Evolutionary conservation across 495 filamentous ascomycete genomes (phyloP), one percentile per base, ranked within the genome.

Genomic region (Xylaria sp.): DNA sequence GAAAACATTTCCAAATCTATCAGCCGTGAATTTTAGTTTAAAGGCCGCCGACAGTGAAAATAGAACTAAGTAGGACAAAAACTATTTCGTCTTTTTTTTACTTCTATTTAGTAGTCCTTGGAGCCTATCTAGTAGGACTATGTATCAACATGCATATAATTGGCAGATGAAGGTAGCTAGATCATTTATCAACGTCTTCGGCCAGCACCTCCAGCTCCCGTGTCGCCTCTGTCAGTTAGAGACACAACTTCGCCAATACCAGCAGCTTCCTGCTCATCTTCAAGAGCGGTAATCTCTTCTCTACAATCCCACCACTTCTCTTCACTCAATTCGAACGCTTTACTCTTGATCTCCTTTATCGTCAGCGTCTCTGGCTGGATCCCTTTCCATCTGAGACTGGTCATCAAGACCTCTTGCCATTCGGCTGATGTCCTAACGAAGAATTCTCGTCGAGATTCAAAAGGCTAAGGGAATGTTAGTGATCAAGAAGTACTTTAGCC

Each of bases 281-380:
- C 96, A 72, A 98, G 83, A 9, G 90, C 92, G 69, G 90, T 92
- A 71, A 99, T 92, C 82, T 99, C 96, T 81, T 99, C 96, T 74
- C 96, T 86, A 78, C 93, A 95, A 84, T 97, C 96, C 96, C 96
- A 99, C 96, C 96, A 99, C 77, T 95, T 97, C 79, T 93, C 93
- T 82, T 99, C 96, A 52, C 93, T 93, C 68, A 91, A 84, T 73
- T 92, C 89, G 78, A 98, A 99, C 3, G 95, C 96, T 61, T 88
- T 89, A 72, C 94, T 92, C 75, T 95, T 93, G 70, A 98, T 86
- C 83, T 98, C 96, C 84, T 99, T 99, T 73, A 97, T 83, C 5
- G 88, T 86, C 71, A 89, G 80, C n/a, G 84, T 83, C 80, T 92
- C 92, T 11, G 84, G 81, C 72, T 86, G 82, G 61, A 86, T 80